Percentiles rank a stretch among this genome's conserved stretches.
These are phyloP conservation scores for Oryza nivara DNA, from an alignment of 176 grass and related monocot genomes.

Conservation along the genomic window DNA sequence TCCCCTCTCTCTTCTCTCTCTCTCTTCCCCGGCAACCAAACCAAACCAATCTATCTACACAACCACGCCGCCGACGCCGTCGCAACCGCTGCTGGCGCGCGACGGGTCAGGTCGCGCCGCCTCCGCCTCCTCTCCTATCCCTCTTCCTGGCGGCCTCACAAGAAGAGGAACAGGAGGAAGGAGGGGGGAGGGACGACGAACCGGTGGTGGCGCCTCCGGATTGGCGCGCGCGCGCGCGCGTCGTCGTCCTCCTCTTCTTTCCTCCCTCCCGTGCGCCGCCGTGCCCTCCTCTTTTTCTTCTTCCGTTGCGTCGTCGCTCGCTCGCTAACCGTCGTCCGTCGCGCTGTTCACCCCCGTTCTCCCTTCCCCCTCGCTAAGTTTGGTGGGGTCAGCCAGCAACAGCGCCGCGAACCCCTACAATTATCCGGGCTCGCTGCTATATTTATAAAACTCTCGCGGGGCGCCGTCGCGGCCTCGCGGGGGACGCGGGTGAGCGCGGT, in stretches of 20 bases:
- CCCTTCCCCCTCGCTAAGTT: background rate
- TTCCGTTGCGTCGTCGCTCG: background rate
- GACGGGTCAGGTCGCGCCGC: background rate
- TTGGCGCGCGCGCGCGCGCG: background rate
- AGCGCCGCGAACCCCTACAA: background rate
- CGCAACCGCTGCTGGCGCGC: background rate
- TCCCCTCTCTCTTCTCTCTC: background rate
- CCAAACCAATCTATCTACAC: background rate
- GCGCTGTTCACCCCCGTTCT: background rate
- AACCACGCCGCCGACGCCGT: background rate
- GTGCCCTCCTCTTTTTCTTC: background rate
- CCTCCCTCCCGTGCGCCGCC: background rate
- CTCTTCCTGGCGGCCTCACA: background rate
- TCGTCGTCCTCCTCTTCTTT: background rate
- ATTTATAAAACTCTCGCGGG: slow-evolving; percentile 35
- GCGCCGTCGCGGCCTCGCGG: background rate
- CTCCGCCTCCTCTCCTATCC: slow-evolving; percentile 1
- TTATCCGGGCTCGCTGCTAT: slow-evolving; percentile 6
- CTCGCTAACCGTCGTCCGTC: background rate
- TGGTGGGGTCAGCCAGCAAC: background rate
- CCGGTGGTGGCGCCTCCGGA: slow-evolving; percentile 34
- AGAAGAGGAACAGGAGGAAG: slow-evolving; percentile 41
- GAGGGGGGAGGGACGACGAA: background rate
- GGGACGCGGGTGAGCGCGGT: background rate
- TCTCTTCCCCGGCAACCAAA: too few relatives aligned